Conservation (phyloP, 2,329 filamentous ascomycete species). For the Chalara sp. region DNA sequence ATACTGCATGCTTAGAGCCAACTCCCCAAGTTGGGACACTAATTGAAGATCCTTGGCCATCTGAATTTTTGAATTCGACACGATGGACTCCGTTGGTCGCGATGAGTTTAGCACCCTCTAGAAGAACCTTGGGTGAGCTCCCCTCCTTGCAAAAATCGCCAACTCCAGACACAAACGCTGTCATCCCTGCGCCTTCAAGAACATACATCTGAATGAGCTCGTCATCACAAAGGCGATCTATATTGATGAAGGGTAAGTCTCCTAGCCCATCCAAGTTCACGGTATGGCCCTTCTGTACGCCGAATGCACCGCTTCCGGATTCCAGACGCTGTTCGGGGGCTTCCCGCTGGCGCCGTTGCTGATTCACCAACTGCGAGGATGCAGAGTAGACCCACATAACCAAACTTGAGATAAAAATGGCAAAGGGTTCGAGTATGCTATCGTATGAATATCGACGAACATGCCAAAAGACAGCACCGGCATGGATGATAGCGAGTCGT, state of each 20-base stretch:
- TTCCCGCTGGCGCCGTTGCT: neutral
- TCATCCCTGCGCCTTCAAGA: slow-evolving; percentile 40
- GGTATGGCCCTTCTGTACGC: too few relatives aligned
- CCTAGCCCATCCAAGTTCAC: too few relatives aligned
- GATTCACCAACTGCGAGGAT: neutral
- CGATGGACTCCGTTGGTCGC: too few relatives aligned
- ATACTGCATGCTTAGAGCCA: too few relatives aligned
- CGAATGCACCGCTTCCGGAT: slow-evolving; percentile 27
- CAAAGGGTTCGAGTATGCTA: slow-evolving; percentile 40
- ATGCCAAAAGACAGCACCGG: slow-evolving; percentile 45
- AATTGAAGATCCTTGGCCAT: too few relatives aligned
- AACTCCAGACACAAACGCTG: slow-evolving; percentile 43
- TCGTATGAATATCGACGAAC: slow-evolving; percentile 41
- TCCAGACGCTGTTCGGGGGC: slow-evolving; percentile 18
- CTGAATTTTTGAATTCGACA: too few relatives aligned
- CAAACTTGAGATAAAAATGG: slow-evolving; percentile 38
- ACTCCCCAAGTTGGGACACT: too few relatives aligned
- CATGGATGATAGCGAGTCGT: slow-evolving; percentile 48
- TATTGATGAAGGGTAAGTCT: slow-evolving; percentile 30
- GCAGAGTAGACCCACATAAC: slow-evolving; percentile 38
- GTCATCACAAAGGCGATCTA: slow-evolving; percentile 50
- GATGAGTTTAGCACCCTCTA: slow-evolving; percentile 23
- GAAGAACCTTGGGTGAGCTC: slow-evolving; percentile 32
- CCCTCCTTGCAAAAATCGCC: slow-evolving; percentile 38
- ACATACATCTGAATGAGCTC: slow-evolving; percentile 52